Conservation (phyloP, 371 early-diverging fungal species). For the Fennellomyces sp. region DNA sequence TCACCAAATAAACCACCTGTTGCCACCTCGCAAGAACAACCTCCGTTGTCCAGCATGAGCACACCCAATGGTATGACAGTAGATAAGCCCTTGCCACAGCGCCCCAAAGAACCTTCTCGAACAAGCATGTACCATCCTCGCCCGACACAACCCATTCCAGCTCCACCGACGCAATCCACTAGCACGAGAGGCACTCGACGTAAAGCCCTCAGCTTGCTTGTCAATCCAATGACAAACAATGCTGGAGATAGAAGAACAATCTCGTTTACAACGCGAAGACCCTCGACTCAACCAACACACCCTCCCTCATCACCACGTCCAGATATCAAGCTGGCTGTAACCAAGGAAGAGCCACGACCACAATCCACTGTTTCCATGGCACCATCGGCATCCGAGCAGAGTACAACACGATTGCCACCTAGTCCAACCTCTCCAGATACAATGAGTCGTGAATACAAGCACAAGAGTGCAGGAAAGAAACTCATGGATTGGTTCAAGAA, state of each 20-base stretch:
- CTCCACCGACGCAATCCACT: constrained; percentile 5
- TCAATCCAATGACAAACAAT: constrained; percentile 40
- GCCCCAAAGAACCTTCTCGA: constrained; percentile 25
- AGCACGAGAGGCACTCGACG: constrained; percentile 50
- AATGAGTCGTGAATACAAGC: constrained; percentile 33
- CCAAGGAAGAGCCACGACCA: constrained; percentile 27
- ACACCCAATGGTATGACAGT: constrained; percentile 15
- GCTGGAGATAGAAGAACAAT: constrained; percentile 15
- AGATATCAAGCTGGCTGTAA: constrained; percentile 11
- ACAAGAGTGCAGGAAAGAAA: constrained; percentile 62
- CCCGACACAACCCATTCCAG: constrained; percentile 9
- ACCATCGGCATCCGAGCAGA: constrained; percentile 43
- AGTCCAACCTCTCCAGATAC: constrained; percentile 10
- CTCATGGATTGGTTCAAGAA: constrained; percentile 75
- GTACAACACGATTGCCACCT: constrained; percentile 13
- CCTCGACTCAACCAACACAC: background rate
- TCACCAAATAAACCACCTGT: background rate
- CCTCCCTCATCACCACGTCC: constrained; percentile 1
- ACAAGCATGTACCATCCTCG: constrained; percentile 30
- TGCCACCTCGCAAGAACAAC: background rate
- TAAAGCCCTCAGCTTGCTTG: constrained; percentile 58
- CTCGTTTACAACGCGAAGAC: constrained; percentile 1
- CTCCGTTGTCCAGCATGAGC: constrained; percentile 20
- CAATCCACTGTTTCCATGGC: constrained; percentile 8
- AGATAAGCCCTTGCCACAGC: constrained; percentile 31